Evolutionary conservation across 73 alveolate genomes (phyloP).

Genomic region (Symbiodinium pilosum): DNA sequence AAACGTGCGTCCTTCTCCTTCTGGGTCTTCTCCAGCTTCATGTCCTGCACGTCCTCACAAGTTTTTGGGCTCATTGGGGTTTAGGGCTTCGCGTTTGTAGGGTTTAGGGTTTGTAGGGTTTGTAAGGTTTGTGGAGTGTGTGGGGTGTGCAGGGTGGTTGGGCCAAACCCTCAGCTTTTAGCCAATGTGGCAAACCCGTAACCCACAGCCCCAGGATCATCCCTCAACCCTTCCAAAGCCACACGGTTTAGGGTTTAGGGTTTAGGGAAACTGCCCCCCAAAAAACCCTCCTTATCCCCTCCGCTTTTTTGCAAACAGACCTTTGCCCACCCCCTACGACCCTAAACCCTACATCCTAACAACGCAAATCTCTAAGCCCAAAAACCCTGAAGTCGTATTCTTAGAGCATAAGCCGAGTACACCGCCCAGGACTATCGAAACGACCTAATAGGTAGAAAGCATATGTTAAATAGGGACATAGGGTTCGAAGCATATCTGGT

Average conservation of each 20-base stretch:
- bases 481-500: no score
- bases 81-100: background rate
- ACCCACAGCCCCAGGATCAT: no score
- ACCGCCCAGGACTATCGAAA: no score
- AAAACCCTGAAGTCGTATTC: no score
- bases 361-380: background rate
- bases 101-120: background rate
- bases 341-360: background rate
- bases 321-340: background rate
- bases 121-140: background rate
- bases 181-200: no score
- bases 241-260: background rate
- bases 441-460: no score
- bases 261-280: background rate
- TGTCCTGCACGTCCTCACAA: background rate
- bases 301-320: background rate
- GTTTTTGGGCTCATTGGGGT: no score
- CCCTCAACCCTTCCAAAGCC: no score
- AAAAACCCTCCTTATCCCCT: background rate
- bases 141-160: no score
- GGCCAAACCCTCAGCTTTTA: no score
- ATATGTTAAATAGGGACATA: no score
- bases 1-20: background rate
- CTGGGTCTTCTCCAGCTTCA: slow-evolving; percentile 13
- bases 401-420: no score